A percentile compares a stretch with the other conserved stretches of the same genome.
Conservation (phyloP, 2,329 filamentous ascomycete genomes). For the Phialophora verrucosa region DNA sequence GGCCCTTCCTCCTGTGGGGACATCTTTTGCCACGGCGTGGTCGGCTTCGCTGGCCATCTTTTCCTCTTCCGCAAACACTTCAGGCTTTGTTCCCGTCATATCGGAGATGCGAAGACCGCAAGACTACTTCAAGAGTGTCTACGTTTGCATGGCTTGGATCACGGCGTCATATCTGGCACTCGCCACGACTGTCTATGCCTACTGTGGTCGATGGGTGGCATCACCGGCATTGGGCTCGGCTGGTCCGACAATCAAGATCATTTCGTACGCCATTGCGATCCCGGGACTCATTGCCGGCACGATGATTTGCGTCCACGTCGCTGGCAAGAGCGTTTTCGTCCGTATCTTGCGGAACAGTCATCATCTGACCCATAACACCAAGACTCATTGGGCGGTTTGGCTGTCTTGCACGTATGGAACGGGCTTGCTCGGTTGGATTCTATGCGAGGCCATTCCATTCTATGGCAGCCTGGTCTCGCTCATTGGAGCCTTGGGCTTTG, state of each 20-base stretch:
- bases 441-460: background rate
- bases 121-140: background rate
- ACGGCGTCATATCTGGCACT: background rate
- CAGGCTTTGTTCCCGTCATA: background rate
- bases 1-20: background rate
- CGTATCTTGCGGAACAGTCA: background rate
- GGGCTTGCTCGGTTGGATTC: background rate
- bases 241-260: background rate
- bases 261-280: background rate
- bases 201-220: background rate
- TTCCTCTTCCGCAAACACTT: background rate
- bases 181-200: background rate
- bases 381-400: background rate
- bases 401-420: background rate
- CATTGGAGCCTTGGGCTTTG: background rate
- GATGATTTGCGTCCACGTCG: background rate
- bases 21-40: background rate
- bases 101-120: background rate
- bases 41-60: background rate
- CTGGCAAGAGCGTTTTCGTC: background rate
- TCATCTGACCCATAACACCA: background rate
- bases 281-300: background rate
- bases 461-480: background rate
- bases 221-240: background rate
- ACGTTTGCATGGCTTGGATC: background rate